phyloP scores from a whole-genome alignment of 2,329 filamentous ascomycete species.

The Aaosphaeria arxii region DNA sequence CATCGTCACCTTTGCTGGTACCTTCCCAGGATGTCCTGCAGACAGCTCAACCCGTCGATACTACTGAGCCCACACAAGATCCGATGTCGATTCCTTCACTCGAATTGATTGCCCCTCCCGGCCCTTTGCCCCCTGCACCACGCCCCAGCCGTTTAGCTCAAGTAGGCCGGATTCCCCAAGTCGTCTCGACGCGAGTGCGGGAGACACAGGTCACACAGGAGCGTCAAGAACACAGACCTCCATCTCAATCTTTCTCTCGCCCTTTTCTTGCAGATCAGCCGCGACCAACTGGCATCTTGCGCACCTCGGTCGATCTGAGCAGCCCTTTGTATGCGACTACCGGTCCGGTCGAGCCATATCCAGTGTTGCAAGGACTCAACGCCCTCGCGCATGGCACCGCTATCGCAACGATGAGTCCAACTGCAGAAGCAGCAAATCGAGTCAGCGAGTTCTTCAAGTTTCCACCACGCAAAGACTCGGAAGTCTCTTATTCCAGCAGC shows the following conservation, averaged over 20 bases:
- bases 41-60: slow-evolving; percentile 2
- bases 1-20: slow-evolving; percentile 23
- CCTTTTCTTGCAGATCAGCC: slow-evolving; percentile 62
- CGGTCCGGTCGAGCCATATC: slow-evolving; percentile 31
- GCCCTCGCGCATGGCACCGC: slow-evolving; percentile 37
- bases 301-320: slow-evolving; percentile 32
- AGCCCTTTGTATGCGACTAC: slow-evolving; percentile 23
- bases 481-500: slow-evolving; percentile 63
- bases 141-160: slow-evolving; percentile 69
- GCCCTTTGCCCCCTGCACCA: slow-evolving; percentile 29
- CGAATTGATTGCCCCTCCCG: slow-evolving; percentile 10
- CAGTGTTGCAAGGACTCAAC: slow-evolving; percentile 31
- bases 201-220: no score
- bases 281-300: slow-evolving; percentile 26
- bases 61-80: background rate
- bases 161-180: slow-evolving; percentile 81
- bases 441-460: slow-evolving; percentile 70
- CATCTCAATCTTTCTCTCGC: slow-evolving; percentile 79
- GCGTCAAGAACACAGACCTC: slow-evolving; percentile 59
- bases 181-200: slow-evolving; percentile 61
- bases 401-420: slow-evolving; percentile 31
- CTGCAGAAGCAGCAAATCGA: slow-evolving; percentile 23
- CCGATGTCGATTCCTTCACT: background rate
- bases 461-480: slow-evolving; percentile 69
- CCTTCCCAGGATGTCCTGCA: slow-evolving; percentile 3